Evolutionary conservation across 768 basidiomycete genomes (phyloP).

Genomic region (Inosperma sp.): DNA sequence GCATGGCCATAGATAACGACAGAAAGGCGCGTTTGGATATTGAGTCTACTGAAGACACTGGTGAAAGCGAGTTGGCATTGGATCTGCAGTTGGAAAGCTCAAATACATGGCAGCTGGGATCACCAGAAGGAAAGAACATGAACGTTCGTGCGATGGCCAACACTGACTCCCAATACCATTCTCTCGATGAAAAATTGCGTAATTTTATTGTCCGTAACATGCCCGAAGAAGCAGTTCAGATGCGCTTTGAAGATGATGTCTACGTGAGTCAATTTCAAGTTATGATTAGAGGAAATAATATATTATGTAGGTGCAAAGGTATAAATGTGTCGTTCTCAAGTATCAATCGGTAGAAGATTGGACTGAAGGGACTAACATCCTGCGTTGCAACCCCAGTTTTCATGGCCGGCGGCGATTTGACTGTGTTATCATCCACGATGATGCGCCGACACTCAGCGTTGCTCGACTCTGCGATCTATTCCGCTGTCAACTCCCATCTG

Average conservation of each 20-base stretch:
- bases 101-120: slow-evolving; percentile 12
- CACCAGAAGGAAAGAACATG: slow-evolving; percentile 10
- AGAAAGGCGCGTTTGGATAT: background rate
- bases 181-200: slow-evolving; percentile 12
- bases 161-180: slow-evolving; percentile 4
- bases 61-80: slow-evolving; percentile 2
- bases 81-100: slow-evolving; percentile 3
- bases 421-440: slow-evolving; percentile 17
- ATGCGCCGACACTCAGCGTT: slow-evolving; percentile 10
- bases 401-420: slow-evolving; percentile 17
- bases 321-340: slow-evolving; percentile 20
- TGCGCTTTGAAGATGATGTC: slow-evolving; percentile 15
- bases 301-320: slow-evolving; percentile 17
- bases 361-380: slow-evolving; percentile 22
- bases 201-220: slow-evolving; percentile 12
- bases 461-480: slow-evolving; percentile 14
- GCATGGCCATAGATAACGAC: slow-evolving; percentile 8
- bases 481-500: slow-evolving; percentile 13
- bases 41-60: slow-evolving; percentile 9
- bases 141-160: slow-evolving; percentile 4
- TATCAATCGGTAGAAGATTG: slow-evolving; percentile 27
- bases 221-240: slow-evolving; percentile 15
- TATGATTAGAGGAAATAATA: background rate
- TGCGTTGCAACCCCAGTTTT: slow-evolving; percentile 25
- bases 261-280: slow-evolving; percentile 12